These are phyloP conservation scores for Acidiella bohemica DNA, from an alignment of 495 filamentous ascomycete species.

Conservation along the genomic window DNA sequence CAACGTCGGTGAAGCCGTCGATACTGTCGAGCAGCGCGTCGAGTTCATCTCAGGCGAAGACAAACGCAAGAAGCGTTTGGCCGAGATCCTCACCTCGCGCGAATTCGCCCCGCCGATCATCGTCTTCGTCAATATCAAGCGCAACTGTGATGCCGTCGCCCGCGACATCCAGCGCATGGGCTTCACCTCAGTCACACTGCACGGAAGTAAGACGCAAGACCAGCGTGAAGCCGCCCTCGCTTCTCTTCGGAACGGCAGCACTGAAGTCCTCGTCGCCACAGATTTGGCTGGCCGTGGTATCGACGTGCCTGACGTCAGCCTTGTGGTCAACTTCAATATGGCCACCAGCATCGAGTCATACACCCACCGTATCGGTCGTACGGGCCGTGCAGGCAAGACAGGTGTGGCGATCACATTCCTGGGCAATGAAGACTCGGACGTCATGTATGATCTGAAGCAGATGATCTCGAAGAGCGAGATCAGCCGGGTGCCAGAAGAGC, in stretches of 20 bases:
- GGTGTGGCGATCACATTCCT: conserved; percentile 96
- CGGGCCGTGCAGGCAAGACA: conserved; percentile 93
- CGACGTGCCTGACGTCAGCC: conserved; percentile 83
- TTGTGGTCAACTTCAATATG: conserved; percentile 99
- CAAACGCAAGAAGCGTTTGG: conserved; percentile 90
- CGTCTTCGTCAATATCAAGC: conserved; percentile 99
- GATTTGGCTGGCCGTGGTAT: conserved; percentile 97
- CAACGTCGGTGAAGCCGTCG: conserved; percentile 91
- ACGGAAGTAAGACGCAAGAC: conserved; percentile 92
- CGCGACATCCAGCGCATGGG: conserved; percentile 93
- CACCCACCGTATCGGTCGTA: conserved; percentile 94
- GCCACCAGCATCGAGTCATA: conserved; percentile 86
- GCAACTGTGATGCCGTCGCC: conserved; percentile 93
- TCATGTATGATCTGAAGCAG: conserved; percentile 92
- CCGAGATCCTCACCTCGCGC: conserved; percentile 72
- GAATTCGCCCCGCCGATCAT: conserved; percentile 91
- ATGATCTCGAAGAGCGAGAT: conserved; percentile 90
- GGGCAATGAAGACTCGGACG: conserved; percentile 81
- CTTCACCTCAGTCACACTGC: conserved; percentile 78
- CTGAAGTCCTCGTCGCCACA: conserved; percentile 89
- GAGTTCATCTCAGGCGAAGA: conserved; percentile 89
- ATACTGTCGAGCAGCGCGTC: conserved; percentile 94
- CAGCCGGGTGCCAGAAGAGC: conserved; percentile 80
- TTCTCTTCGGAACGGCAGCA: conserved; percentile 64
- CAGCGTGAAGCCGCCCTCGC: conserved; percentile 89